These are phyloP conservation scores for Avena insularis DNA, from an alignment of 176 grass and related monocot species.

Conservation along the genomic window DNA sequence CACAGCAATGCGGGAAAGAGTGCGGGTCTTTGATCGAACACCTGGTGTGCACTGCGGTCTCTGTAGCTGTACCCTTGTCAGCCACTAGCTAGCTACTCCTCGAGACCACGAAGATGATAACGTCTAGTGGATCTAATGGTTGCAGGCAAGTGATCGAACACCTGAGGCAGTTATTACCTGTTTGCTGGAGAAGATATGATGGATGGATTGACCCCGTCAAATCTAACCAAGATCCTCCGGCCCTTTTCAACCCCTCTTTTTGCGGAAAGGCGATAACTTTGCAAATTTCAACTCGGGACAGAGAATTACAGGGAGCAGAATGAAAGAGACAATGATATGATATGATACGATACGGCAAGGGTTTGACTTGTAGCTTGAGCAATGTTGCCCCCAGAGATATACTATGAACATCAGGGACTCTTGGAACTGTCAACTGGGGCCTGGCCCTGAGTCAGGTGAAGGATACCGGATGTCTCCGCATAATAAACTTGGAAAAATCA, in stretches of 20 bases:
- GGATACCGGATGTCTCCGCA: background rate
- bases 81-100: background rate
- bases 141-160: constrained; percentile 13
- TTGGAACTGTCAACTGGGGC: background rate
- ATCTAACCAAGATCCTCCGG: constrained; percentile 35
- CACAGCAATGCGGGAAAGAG: background rate
- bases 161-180: constrained; percentile 21
- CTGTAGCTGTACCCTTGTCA: background rate
- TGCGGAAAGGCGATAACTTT: constrained; percentile 31
- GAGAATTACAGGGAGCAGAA: background rate
- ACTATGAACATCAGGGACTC: background rate
- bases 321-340: background rate
- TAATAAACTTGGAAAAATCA: no score
- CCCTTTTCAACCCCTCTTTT: constrained; percentile 27
- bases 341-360: background rate
- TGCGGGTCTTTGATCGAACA: constrained; percentile 4
- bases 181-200: constrained; percentile 6
- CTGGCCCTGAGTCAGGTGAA: background rate
- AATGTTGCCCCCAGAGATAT: background rate
- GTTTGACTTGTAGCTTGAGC: constrained; percentile 7
- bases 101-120: background rate
- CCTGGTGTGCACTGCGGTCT: background rate
- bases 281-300: constrained; percentile 33
- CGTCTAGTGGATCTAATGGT: constrained; percentile 20
- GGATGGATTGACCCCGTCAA: constrained; percentile 15